Evolutionary conservation across 805 yeast species (phyloP).

Genomic region (Candida fluviatilis): DNA sequence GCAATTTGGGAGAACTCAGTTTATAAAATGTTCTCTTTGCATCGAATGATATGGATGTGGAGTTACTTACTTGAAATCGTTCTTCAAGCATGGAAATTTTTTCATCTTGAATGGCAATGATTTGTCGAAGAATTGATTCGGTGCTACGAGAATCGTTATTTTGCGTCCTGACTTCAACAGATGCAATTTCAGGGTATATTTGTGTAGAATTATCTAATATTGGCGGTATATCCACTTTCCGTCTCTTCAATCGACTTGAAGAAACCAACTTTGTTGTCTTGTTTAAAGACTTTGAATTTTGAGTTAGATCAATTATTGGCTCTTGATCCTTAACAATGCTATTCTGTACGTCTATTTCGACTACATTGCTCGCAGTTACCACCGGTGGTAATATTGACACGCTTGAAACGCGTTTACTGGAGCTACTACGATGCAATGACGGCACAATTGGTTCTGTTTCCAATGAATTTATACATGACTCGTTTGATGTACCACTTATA

Average conservation of each 20-base stretch:
- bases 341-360: neutral
- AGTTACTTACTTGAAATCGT: slow-evolving; percentile 28
- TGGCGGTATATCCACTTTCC: neutral
- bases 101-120: slow-evolving; percentile 13
- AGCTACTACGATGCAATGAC: neutral
- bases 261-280: neutral
- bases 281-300: neutral
- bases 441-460: neutral
- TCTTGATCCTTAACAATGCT: neutral
- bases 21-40: slow-evolving; percentile 27
- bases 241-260: neutral
- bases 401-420: neutral
- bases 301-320: neutral
- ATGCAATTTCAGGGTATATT: slow-evolving; percentile 5
- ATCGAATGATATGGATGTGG: slow-evolving; percentile 35
- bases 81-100: slow-evolving; percentile 25
- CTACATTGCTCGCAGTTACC: neutral
- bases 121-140: slow-evolving; percentile 2
- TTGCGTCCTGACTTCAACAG: neutral
- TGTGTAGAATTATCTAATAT: neutral
- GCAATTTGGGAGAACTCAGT: slow-evolving; percentile 22
- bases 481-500: no score
- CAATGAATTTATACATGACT: no score
- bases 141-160: neutral
- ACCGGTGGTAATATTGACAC: neutral